Percentiles rank a stretch among this genome's conserved stretches.
Evolutionary conservation across 2,329 filamentous ascomycete species (phyloP).

Genomic region (Penicillium griseofulvum): DNA sequence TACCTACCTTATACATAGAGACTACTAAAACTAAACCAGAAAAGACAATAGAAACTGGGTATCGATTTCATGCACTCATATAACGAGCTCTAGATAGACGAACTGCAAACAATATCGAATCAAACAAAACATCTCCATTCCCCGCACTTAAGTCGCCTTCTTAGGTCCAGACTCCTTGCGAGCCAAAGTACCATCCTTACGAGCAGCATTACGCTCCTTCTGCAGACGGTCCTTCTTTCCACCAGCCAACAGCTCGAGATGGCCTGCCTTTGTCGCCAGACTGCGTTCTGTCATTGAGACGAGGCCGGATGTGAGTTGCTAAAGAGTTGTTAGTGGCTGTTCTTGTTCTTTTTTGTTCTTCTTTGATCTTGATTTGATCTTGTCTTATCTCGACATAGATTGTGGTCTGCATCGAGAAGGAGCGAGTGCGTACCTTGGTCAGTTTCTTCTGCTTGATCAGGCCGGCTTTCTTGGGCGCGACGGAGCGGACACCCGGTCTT

Average conservation of each 20-base stretch:
- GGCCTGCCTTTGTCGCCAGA: constrained; percentile 65
- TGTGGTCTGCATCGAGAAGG: not conserved
- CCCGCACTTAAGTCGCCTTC: not conserved
- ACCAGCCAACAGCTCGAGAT: constrained; percentile 65
- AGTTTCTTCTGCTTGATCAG: constrained; percentile 62
- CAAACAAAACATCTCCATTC: not conserved
- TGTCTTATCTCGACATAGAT: not conserved
- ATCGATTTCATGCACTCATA: constrained; percentile 25
- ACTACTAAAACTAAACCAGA: not conserved
- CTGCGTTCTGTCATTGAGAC: constrained; percentile 65
- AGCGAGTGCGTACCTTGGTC: constrained; percentile 52
- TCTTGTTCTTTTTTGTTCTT: no score
- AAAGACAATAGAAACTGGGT: constrained; percentile 16
- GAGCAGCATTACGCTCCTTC: constrained; percentile 36
- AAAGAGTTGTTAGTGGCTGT: not conserved
- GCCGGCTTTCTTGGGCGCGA: constrained; percentile 64
- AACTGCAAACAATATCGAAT: not conserved
- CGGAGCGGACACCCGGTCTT: constrained; percentile 59
- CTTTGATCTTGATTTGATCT: not conserved
- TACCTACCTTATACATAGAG: not conserved
- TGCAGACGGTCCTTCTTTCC: constrained; percentile 60
- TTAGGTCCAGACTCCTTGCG: constrained; percentile 19
- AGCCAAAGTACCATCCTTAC: constrained; percentile 20
- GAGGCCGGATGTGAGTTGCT: constrained; percentile 63
- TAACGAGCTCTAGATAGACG: constrained; percentile 4